Base-by-base conservation (phyloP, 1,284 basidiomycete species). In the Boletus sp. region DNA sequence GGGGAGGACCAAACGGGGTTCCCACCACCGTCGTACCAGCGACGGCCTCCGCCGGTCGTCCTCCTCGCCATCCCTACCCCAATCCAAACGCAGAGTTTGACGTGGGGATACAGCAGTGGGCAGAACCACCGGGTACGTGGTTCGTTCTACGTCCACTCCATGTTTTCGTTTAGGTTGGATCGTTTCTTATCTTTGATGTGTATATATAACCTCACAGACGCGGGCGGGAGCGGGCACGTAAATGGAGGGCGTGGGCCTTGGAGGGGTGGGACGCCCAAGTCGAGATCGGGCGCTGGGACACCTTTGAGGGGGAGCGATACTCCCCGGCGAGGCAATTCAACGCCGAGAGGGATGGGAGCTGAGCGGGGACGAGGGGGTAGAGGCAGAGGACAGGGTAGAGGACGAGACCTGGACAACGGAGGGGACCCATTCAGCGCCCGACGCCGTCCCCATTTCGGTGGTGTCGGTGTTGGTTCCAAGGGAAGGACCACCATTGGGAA, bases 321-420 rank as follows among this genome's bases (percentile, higher is more conserved):
- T 48, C 50, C 61, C 27, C 39, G 56, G 13, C 56, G 64, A 0
- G 68, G 70, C 16, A 16, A 37, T 35, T 39, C 7, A 27, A 60
- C 60, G 3, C 56, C 65, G 3, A 59, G 63, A 48, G 68, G 71
- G 3, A 56, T 64, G 31, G 67, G 70, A n/a, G 27, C 24, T 16
- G 36, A 37, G 11, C 63, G 70, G 1, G 62, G 73, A 12, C 53
- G 59, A 0, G 67, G 69, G 0, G 69, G 69, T 4, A 39, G 60
- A 35, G 54, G 47, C 20, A 57, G 53, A 62, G 72, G n/a, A 45
- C 49, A 69, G 31, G 72, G 71, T 5, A 59, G 73, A n/a, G 68
- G 70, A 7, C 3, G 54, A 20, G 37, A 9, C 3, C 27, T 9
- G 0, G 50, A 31, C 11, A 51, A 43, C 18, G 31, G 43, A n/a